Conservation (phyloP, 352 stramenopile genomes). For the Phytophthora pinifolia region DNA sequence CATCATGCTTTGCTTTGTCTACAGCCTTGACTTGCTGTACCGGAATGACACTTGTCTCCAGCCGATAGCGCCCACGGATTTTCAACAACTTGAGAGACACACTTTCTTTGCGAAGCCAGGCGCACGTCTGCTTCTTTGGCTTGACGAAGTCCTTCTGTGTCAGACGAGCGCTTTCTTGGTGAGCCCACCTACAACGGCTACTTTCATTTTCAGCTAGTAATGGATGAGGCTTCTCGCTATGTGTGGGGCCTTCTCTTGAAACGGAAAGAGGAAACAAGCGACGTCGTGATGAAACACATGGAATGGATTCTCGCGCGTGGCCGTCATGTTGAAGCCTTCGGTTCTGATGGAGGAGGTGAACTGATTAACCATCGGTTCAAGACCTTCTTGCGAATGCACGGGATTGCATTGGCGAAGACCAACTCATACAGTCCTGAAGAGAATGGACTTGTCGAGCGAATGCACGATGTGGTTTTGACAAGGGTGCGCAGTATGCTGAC, state of each 20-base stretch:
- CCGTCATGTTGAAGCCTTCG: conserved; percentile 2
- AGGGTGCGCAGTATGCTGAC: background rate
- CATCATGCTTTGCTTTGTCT: too few species aligned
- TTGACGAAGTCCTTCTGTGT: conserved; percentile 1
- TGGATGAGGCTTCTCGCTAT: conserved; percentile 4
- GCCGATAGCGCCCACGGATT: too few species aligned
- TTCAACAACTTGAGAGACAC: too few species aligned
- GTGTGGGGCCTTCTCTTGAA: conserved; percentile 7
- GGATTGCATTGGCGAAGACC: background rate
- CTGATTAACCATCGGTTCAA: too few species aligned
- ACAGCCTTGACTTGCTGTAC: background rate
- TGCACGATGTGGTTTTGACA: background rate
- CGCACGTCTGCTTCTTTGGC: background rate
- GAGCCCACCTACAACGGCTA: conserved; percentile 3
- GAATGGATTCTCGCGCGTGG: conserved; percentile 4
- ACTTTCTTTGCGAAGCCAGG: background rate
- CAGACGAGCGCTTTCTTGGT: conserved; percentile 2
- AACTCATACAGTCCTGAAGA: background rate
- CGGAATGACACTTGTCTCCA: background rate
- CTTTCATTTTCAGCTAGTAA: conserved; percentile 1
- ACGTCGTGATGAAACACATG: conserved; percentile 7
- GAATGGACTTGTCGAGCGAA: background rate
- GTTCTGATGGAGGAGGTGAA: background rate
- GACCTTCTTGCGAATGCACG: background rate
- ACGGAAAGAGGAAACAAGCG: background rate